A percentile compares a stretch with the other conserved stretches of the same genome.
Evolutionary conservation across 2,329 filamentous ascomycete species (phyloP).

Genomic region (Coccinonectria pachysandricola): DNA sequence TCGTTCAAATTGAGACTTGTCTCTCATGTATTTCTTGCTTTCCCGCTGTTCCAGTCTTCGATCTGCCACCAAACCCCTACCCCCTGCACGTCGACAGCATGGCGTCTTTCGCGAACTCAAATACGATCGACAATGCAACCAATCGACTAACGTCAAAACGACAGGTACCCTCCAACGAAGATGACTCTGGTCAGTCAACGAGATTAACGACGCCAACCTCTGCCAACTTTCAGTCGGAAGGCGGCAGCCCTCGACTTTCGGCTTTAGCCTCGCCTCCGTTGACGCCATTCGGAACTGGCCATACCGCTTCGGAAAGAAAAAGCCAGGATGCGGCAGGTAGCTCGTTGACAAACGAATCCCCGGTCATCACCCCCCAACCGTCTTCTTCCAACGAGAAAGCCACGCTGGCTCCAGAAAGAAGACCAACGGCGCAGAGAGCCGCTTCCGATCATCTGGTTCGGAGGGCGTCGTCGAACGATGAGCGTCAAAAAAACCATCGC

Average conservation of each 20-base stretch:
- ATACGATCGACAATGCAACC: too few relatives aligned
- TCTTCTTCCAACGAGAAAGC: conserved; percentile 45
- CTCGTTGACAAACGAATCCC: conserved; percentile 28
- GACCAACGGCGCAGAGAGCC: conserved; percentile 31
- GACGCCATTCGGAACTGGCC: conserved; percentile 67
- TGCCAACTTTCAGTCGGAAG: conserved; percentile 54
- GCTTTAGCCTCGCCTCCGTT: conserved; percentile 80
- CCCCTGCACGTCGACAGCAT: too few relatives aligned
- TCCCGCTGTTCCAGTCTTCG: too few relatives aligned
- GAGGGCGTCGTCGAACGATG: conserved; percentile 31
- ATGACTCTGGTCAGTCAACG: conserved; percentile 49
- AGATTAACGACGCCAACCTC: conserved; percentile 55
- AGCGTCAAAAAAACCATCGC: conserved; percentile 34
- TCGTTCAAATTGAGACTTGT: too few relatives aligned
- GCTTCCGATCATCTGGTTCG: conserved; percentile 33
- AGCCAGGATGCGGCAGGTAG: conserved; percentile 24
- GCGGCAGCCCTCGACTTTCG: conserved; percentile 54
- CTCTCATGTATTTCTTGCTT: too few relatives aligned
- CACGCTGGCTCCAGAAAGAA: conserved; percentile 30
- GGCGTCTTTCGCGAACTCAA: too few relatives aligned
- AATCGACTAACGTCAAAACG: conserved; percentile 14
- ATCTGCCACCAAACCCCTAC: too few relatives aligned
- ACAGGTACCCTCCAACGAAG: conserved; percentile 52
- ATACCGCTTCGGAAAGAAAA: conserved; percentile 22
- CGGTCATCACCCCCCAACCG: conserved; percentile 59